Conservation (phyloP, 2,329 filamentous ascomycete species). For the Colletotrichum gigasporum region DNA sequence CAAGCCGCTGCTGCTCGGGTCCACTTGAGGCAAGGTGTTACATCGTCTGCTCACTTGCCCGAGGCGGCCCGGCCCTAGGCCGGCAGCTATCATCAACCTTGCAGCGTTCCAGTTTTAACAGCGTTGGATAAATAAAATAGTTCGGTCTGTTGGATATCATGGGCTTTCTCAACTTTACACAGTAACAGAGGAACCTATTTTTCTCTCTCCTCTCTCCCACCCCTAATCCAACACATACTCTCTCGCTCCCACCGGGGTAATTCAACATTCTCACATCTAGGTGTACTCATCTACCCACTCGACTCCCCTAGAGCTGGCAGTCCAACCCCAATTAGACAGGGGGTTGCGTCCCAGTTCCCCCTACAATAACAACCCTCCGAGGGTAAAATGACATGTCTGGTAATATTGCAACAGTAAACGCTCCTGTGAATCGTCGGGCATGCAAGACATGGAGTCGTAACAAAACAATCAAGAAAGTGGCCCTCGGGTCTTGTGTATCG, state of each 20-base stretch:
- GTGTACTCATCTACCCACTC: background rate
- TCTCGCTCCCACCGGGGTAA: background rate
- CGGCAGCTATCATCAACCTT: too few relatives aligned
- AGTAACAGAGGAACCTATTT: conserved; percentile 15
- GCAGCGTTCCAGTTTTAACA: too few relatives aligned
- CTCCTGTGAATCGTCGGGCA: conserved; percentile 46
- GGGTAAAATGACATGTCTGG: conserved; percentile 25
- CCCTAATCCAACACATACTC: conserved; percentile 17
- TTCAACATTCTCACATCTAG: conserved; percentile 18
- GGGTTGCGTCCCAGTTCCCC: too few relatives aligned
- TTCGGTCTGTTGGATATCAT: conserved; percentile 32
- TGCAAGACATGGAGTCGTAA: conserved; percentile 42
- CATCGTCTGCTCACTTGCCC: too few relatives aligned
- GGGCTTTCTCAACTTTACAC: conserved; percentile 24
- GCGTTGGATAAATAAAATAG: conserved; percentile 10
- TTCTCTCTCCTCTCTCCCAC: background rate
- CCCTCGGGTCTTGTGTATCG: conserved; percentile 1
- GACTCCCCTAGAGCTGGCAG: background rate
- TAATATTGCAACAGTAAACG: conserved; percentile 18
- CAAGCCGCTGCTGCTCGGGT: too few relatives aligned
- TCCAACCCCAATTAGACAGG: too few relatives aligned
- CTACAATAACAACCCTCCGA: too few relatives aligned
- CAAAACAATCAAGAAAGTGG: conserved; percentile 28
- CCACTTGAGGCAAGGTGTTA: too few relatives aligned
- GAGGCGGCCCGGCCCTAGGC: too few relatives aligned